Evolutionary conservation across 202 grass and related monocot species (phyloP), one percentile per base, ranked within the genome.

Genomic region (Panicum virgatum): DNA sequence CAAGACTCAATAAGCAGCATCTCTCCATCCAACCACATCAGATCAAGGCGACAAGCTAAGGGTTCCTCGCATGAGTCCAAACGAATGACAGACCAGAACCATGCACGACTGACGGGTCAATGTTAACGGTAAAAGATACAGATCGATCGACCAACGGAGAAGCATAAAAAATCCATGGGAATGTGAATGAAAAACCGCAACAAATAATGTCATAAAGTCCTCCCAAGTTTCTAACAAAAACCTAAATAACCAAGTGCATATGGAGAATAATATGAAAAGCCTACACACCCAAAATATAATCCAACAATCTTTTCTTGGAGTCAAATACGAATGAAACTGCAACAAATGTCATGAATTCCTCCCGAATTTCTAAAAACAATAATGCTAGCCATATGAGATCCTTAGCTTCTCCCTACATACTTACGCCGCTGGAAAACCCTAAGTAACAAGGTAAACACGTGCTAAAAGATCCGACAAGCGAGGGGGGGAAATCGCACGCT

Each of bases 321-420:
- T 59, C 39, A 25, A 25, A 68, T 15, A 44, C 25, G 38, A n/a
- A 13, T 68, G 19, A 22, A 54, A n/a, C 51, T 12, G 40, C 42
- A 78, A 78, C 54, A 63, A 79, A 79, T 73, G 36, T 19, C 75
- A 54, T 54, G 51, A 78, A 85, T 64, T 64, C 56, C 66, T 79
- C 75, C 80, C 54, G 64, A 62, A 68, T 85, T 71, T 79, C 56
- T 72, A 40, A 19, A 9, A 27, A 10, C 42, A 18, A 8, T 62
- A 72, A 52, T 25, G 19, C 14, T 14, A 75, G 61, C 27, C 23
- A 76, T 69, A 52, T 60, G 51, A 52, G 50, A 75, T 61, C 29
- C 64, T 74, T 69, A 69, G 39, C 51, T 77, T 45, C 64, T 66
- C 71, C 38, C 78, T 76, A 76, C 68, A 26, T 56, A 79, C 53